A percentile compares a stretch with the other conserved stretches of the same genome.
phyloP scores from a whole-genome alignment of 2,329 filamentous ascomycete genomes.

The Neoascochyta sp. region DNA sequence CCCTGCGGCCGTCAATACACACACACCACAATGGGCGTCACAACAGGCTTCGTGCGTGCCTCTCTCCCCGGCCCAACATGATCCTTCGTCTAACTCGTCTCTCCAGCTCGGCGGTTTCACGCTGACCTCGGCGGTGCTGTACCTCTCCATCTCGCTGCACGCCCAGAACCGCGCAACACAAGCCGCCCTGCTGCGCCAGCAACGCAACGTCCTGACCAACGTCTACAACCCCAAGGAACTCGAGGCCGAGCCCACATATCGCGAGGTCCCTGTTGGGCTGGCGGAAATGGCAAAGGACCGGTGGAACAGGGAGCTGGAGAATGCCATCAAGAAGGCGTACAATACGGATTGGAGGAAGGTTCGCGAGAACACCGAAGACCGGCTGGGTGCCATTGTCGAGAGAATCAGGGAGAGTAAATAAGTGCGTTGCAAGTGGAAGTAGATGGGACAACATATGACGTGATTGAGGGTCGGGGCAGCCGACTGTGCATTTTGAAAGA shows the following conservation, averaged over 20 bases:
- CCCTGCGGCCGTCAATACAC: too few relatives aligned
- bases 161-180: conserved; percentile 47
- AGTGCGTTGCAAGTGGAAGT: conserved; percentile 1
- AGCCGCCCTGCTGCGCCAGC: conserved; percentile 46
- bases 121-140: conserved; percentile 45
- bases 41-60: conserved; percentile 47
- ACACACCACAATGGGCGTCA: conserved; percentile 52
- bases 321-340: conserved; percentile 42
- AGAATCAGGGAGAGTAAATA: conserved; percentile 34
- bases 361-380: conserved; percentile 42
- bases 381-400: conserved; percentile 32
- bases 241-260: conserved; percentile 36
- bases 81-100: not conserved
- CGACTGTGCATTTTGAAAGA: too few relatives aligned
- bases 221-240: conserved; percentile 44
- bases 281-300: conserved; percentile 48
- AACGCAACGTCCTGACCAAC: conserved; percentile 43
- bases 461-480: conserved; percentile 1
- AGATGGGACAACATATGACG: too few relatives aligned
- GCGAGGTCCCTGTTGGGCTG: conserved; percentile 42
- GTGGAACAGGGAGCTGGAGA: conserved; percentile 49
- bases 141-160: conserved; percentile 43
- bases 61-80: not conserved
- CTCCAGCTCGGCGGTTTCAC: conserved; percentile 49
- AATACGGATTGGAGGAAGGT: conserved; percentile 45